Evolutionary conservation across 768 basidiomycete genomes (phyloP), one percentile per base, ranked within the genome.

Genomic region (Leccinum rimulosum): DNA sequence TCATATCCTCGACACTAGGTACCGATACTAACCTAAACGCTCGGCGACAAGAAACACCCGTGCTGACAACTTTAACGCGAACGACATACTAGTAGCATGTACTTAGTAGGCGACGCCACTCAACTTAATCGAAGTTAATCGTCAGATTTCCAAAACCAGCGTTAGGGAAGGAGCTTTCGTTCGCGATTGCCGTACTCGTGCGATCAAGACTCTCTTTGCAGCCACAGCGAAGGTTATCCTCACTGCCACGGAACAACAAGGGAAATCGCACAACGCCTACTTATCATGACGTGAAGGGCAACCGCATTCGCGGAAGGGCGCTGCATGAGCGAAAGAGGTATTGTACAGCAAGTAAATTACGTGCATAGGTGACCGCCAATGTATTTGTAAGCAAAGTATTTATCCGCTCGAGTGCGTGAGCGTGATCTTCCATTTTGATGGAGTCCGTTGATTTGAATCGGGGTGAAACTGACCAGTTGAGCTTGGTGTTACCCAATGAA

Each of bases 231-330:
- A 55, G 60, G 61, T 50, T 66, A 55, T 57, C 55, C 36, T 53
- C 57, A 53, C 15, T 38, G 58, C 61, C 58, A 62, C 60, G 6
- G 28, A 43, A 56, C 65, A 33, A 55, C 36, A 50, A 60, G 36
- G 69, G 66, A 61, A 68, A 55, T 11, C 17, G 17, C 19, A 48
- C 53, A 9, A 56, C 66, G 64, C 64, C 69, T 49, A 68, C 64
- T 66, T 70, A 68, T 68, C 55, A 31, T 69, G 50, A 51, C 68
- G 66, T 70, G 55, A 70, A 52, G 28, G 19, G 4, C 2, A 17
- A 4, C 52, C 27, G 45, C 50, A 51, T 45, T n/a, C 38, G 43
- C 35, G 14, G 12, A 25, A 33, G 11, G 40, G 35, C 38, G 58
- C 17, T 30, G 28, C 49, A 40, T 30, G 30, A 43, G 47, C 38